phyloP scores from a whole-genome alignment of 345 rosid genomes.

The Lepidium aucheri region DNA sequence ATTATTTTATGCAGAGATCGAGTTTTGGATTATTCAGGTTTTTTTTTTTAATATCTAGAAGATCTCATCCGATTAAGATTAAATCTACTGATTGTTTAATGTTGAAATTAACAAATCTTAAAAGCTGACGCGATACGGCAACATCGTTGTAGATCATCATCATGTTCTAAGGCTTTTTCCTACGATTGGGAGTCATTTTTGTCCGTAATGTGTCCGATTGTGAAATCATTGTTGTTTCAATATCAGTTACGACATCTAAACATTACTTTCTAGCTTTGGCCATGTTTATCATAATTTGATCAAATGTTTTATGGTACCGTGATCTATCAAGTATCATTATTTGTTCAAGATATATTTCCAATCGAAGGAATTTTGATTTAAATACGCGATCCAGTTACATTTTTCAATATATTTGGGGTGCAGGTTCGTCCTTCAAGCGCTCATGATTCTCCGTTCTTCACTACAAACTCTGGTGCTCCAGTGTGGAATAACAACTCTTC shows the following conservation, averaged over 20 bases:
- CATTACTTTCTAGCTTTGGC: neutral
- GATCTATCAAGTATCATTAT: neutral
- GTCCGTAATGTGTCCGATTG: neutral
- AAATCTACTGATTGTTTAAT: slow-evolving; percentile 1
- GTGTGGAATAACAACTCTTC: slow-evolving; percentile 33
- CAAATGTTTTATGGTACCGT: neutral
- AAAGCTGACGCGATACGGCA: neutral
- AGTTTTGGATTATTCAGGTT: neutral
- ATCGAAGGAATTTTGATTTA: neutral
- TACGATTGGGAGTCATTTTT: neutral
- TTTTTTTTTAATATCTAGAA: neutral
- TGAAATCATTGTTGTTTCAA: neutral
- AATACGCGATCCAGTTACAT: neutral
- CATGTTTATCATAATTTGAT: neutral
- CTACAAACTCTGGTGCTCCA: slow-evolving; percentile 36
- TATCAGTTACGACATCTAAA: neutral
- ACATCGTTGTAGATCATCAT: neutral
- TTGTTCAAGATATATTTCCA: neutral
- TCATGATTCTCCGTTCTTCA: slow-evolving; percentile 22
- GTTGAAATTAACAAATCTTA: neutral
- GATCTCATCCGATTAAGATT: neutral
- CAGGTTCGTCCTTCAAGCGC: slow-evolving; percentile 28
- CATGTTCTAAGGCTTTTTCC: neutral
- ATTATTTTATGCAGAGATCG: neutral
- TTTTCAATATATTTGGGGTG: neutral